Conservation (phyloP, 140 eudicot species). For the Flaveria floridana region DNA sequence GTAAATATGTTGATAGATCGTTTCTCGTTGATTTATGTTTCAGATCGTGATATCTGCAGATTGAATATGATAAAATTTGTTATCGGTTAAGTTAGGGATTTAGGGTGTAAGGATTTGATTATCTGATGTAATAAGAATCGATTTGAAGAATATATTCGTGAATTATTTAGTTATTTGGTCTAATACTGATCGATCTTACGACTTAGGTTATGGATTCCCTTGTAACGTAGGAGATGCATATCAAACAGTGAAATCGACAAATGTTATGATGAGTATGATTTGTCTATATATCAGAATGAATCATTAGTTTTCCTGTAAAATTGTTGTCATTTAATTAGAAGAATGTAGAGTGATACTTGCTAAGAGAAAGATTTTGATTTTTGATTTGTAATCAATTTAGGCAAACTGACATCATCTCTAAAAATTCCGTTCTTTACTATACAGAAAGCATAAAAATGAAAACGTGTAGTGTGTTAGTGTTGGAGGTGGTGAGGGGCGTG, state of each 20-base stretch:
- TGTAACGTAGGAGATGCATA: no score
- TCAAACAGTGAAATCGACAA: no score
- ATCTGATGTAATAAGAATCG: background rate
- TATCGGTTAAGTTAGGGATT: slow-evolving; percentile 1
- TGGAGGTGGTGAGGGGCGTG: background rate
- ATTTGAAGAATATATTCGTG: background rate
- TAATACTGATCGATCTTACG: slow-evolving; percentile 13
- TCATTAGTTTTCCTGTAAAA: background rate
- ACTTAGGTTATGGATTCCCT: slow-evolving; percentile 4
- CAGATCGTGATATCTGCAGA: background rate
- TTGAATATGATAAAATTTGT: background rate
- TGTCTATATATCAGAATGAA: no score
- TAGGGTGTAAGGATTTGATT: slow-evolving; percentile 1
- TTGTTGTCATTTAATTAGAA: background rate
- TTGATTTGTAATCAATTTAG: background rate
- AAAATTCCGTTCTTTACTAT: no score
- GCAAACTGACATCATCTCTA: background rate
- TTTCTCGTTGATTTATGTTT: background rate
- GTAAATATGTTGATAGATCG: slow-evolving; percentile 5
- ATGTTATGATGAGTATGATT: no score
- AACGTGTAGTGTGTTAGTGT: background rate
- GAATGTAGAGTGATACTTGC: background rate
- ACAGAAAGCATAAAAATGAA: background rate
- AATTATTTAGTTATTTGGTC: background rate
- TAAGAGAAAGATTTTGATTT: background rate